Base-by-base conservation (phyloP, 106 monocot genomes). In the Narthecium ossifragum region DNA sequence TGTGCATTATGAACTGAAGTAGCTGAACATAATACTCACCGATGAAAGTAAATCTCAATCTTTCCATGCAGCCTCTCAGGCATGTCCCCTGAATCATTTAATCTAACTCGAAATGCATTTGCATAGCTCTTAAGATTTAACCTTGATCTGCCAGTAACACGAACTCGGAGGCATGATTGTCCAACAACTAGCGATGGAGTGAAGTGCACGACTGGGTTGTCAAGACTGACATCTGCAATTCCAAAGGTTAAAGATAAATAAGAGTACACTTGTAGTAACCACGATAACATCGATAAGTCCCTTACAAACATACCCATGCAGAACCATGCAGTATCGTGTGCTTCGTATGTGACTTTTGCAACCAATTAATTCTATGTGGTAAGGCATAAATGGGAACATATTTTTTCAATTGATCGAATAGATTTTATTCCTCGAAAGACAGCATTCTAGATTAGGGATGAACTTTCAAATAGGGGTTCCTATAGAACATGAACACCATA, bases 21-120 rank as follows among this genome's bases (percentile, higher is more conserved):
- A n/a, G n/a, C n/a, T n/a, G n/a, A n/a, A 59, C 8, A 26, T 39
- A 36, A 59, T 31, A 4, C 74, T 79, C 63, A 99, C 91, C 87
- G 55, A 59, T 91, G 98, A 60, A 80, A 82, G 70, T 81, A 83
- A 33, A 91, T 34, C 61, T 80, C 78, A 23, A 82, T 51, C 51
- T 85, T 88, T 26, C 60, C 60, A 39, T 72, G 58, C 51, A 87
- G 47, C 43, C 60, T 88, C 37, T 86, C 78, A 15, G 86, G 76
- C 22, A 82, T 67, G 13, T 53, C 67, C 60, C 64, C 71, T 8
- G 87, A 88, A 61, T 74, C 76, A 26, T 73, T 88, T 4, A 91
- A 38, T 0, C 37, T 66, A 26, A 91, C 73, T 57, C 34, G 74
- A 31, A 76, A 46, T 0, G 76, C 45, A 66, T 51, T 87, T 8